phyloP scores from a whole-genome alignment of 192 early-diverging fungal genomes.

The Coemansia sp. region DNA sequence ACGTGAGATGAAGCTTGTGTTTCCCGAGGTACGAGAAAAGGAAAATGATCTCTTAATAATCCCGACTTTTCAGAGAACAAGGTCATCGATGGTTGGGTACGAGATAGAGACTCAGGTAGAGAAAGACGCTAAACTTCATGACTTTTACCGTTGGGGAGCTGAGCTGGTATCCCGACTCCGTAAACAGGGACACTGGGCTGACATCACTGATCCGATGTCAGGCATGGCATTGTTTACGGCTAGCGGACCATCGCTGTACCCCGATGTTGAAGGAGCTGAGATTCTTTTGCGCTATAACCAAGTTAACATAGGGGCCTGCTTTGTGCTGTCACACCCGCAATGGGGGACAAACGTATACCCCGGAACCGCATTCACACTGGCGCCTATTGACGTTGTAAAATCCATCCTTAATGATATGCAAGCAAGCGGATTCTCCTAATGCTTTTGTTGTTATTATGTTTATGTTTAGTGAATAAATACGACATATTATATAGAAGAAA shows the following conservation, averaged over 20 bases:
- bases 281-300: constrained; percentile 74
- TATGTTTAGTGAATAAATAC: background rate
- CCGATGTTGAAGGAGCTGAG: constrained; percentile 84
- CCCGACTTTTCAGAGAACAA: constrained; percentile 77
- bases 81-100: constrained; percentile 75
- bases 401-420: constrained; percentile 31
- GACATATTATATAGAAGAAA: too few relatives aligned
- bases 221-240: constrained; percentile 68
- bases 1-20: constrained; percentile 71
- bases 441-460: too few relatives aligned
- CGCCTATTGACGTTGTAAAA: constrained; percentile 59
- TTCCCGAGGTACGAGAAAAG: constrained; percentile 59
- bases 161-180: constrained; percentile 58
- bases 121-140: constrained; percentile 79
- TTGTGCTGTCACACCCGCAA: constrained; percentile 78
- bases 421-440: background rate
- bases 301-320: constrained; percentile 80
- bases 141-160: constrained; percentile 76
- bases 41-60: constrained; percentile 67
- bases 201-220: constrained; percentile 89
- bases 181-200: constrained; percentile 75
- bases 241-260: constrained; percentile 77
- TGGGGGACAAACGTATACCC: constrained; percentile 94
- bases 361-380: constrained; percentile 80
- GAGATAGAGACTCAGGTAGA: constrained; percentile 70